Evolutionary conservation across 2,329 filamentous ascomycete species (phyloP).

Genomic region (Apiospora saccharicola): DNA sequence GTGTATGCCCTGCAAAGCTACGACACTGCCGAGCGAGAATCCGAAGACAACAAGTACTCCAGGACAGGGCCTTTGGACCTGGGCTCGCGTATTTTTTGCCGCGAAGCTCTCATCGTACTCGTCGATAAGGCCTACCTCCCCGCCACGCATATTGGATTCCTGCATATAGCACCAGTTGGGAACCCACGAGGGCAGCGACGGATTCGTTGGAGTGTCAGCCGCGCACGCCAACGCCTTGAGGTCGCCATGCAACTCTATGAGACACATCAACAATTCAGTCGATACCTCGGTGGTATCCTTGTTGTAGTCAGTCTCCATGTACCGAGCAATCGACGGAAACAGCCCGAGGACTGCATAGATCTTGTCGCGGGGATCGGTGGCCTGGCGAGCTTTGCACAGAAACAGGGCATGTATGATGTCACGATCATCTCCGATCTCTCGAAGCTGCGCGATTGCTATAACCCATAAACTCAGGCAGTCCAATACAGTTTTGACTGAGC

Average conservation of each 20-base stretch:
- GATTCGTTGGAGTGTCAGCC: not conserved
- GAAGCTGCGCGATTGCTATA: not conserved
- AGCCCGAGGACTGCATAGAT: constrained; percentile 28
- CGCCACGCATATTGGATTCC: not conserved
- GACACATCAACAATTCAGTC: constrained; percentile 19
- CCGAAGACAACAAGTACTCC: not conserved
- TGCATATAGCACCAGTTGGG: constrained; percentile 9
- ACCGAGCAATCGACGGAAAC: constrained; percentile 13
- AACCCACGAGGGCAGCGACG: not conserved
- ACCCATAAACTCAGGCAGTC: not conserved
- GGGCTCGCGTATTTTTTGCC: not conserved
- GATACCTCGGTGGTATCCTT: not conserved
- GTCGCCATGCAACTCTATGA: not conserved
- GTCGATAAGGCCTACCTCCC: constrained; percentile 4
- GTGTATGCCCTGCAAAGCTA: not conserved
- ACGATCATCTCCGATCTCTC: not conserved
- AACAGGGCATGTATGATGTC: not conserved
- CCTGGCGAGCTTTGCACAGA: constrained; percentile 8
- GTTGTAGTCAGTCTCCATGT: constrained; percentile 11
- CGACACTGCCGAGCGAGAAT: not conserved
- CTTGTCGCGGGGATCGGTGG: constrained; percentile 27
- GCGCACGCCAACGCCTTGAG: not conserved
- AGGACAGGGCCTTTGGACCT: not conserved
- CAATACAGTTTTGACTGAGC: not conserved
- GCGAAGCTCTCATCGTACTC: not conserved